Conservation (phyloP, 768 basidiomycete species). For the Naganishia friedmannii region DNA sequence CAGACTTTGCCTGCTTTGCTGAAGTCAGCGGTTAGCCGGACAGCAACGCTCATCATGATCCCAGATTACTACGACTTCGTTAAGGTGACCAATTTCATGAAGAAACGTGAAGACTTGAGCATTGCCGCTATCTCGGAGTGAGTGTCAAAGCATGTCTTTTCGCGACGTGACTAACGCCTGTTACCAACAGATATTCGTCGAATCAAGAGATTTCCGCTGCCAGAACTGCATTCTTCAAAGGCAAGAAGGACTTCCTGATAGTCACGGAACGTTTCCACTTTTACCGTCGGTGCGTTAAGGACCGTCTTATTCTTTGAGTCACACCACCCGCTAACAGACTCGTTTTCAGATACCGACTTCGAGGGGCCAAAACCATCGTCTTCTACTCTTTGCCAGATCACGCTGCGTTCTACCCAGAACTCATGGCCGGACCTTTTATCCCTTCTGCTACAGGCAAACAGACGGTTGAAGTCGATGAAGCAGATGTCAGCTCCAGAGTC, state of each 20-base stretch:
- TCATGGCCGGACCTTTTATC: conserved; percentile 81
- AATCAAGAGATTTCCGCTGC: conserved; percentile 93
- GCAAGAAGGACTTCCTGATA: conserved; percentile 78
- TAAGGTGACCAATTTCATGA: conserved; percentile 79
- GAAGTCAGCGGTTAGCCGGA: conserved; percentile 89
- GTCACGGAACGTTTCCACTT: conserved; percentile 99
- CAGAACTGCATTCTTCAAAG: conserved; percentile 84
- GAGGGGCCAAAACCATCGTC: conserved; percentile 85
- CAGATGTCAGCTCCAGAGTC: conserved; percentile 76
- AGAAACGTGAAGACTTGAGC: conserved; percentile 65
- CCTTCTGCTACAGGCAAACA: conserved; percentile 51
- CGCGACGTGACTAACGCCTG: conserved; percentile 12
- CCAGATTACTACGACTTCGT: conserved; percentile 97
- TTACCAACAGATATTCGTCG: conserved; percentile 69
- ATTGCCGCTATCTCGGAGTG: conserved; percentile 89
- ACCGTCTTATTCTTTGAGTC: no score
- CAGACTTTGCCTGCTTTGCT: conserved; percentile 76
- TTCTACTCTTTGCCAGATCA: conserved; percentile 93
- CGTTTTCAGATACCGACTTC: conserved; percentile 72
- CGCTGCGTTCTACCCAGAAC: conserved; percentile 85
- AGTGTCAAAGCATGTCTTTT: conserved; percentile 35
- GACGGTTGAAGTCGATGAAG: conserved; percentile 78
- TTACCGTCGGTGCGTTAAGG: conserved; percentile 69
- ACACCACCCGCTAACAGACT: conserved; percentile 2
- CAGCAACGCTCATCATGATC: conserved; percentile 81